A percentile compares a stretch with the other conserved stretches of the same genome.
Conservation (phyloP, 345 rosid species). For the Nasturtium officinale region DNA sequence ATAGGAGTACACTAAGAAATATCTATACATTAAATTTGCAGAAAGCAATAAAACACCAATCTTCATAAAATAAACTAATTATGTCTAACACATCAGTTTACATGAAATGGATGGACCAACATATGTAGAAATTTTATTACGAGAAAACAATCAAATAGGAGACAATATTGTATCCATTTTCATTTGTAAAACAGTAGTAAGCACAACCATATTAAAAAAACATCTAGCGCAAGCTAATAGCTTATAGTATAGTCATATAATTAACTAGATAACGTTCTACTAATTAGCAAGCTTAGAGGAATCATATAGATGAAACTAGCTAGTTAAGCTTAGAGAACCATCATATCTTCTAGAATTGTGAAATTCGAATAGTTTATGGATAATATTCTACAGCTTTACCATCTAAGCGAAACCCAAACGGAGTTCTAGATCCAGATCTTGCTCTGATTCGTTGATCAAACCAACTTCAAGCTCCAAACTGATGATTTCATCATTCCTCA, state of each 20-base stretch:
- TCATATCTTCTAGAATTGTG: constrained; percentile 22
- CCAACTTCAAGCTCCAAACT: constrained; percentile 77
- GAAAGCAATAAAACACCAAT: not conserved
- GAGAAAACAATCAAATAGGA: constrained; percentile 4
- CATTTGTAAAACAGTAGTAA: constrained; percentile 18
- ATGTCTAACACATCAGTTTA: constrained; percentile 13
- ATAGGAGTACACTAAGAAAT: not conserved
- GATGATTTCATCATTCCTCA: constrained; percentile 48
- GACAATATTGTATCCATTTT: constrained; percentile 30
- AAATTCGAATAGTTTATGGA: constrained; percentile 10
- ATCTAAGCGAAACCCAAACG: constrained; percentile 73
- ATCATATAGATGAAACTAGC: constrained; percentile 19
- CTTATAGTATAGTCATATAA: constrained; percentile 22
- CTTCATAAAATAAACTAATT: not conserved
- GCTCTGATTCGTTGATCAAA: constrained; percentile 49
- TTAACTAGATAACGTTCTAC: constrained; percentile 5
- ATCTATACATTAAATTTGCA: not conserved
- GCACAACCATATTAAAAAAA: not conserved
- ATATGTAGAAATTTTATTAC: not conserved
- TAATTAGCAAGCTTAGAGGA: constrained; percentile 25
- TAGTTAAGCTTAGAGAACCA: not conserved
- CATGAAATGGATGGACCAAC: not conserved
- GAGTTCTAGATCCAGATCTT: constrained; percentile 91
- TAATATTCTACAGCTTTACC: not conserved
- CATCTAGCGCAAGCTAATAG: constrained; percentile 14